Conservation (phyloP, 805 yeast species). For the Lipomyces orientalis region DNA sequence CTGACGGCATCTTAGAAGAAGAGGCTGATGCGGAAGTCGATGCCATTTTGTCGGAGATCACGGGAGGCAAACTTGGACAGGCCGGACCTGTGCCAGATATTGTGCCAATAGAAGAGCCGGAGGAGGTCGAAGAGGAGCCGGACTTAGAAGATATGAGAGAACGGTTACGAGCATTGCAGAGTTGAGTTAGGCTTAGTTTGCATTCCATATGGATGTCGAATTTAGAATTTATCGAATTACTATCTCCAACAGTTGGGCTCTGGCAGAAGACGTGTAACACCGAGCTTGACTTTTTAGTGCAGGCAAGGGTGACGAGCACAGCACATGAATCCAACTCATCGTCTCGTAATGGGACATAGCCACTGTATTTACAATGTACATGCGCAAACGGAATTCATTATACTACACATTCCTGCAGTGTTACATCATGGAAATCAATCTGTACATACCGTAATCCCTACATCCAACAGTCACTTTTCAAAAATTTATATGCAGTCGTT, state of each 20-base stretch:
- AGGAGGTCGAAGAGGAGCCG: constrained; percentile 65
- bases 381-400: background rate
- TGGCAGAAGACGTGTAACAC: no score
- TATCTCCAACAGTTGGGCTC: no score
- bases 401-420: background rate
- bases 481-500: background rate
- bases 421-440: background rate
- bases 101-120: constrained; percentile 47
- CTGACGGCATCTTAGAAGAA: constrained; percentile 64
- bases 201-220: background rate
- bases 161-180: constrained; percentile 81
- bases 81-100: constrained; percentile 48
- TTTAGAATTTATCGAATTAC: constrained; percentile 14
- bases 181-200: constrained; percentile 42
- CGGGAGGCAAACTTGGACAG: constrained; percentile 51
- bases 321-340: background rate
- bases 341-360: background rate
- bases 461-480: background rate
- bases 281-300: background rate
- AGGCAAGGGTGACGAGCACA: background rate
- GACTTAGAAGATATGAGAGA: constrained; percentile 87
- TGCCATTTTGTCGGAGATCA: constrained; percentile 58
- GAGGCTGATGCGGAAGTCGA: constrained; percentile 69
- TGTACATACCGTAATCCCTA: background rate
- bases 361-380: background rate